A percentile compares a stretch with the other conserved stretches of the same genome.
phyloP scores from a whole-genome alignment of 345 rosid genomes.

The Arabis hirsuta region DNA sequence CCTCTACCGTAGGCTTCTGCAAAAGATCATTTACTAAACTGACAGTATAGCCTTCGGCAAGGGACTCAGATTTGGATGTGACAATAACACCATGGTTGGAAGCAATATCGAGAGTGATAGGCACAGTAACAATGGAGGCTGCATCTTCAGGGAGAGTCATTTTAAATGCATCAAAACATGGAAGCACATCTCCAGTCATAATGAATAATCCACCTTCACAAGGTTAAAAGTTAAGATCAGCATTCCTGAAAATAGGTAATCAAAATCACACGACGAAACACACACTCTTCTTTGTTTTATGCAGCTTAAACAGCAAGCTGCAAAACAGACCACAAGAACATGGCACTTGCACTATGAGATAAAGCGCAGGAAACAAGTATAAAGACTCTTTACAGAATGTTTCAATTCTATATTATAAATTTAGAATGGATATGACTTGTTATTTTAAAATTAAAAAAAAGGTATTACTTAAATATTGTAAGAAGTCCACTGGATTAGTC shows the following conservation, averaged over 20 bases:
- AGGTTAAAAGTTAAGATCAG: neutral
- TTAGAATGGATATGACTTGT: neutral
- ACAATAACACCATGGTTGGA: constrained; percentile 95
- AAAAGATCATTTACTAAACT: constrained; percentile 80
- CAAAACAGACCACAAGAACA: neutral
- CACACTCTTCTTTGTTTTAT: neutral
- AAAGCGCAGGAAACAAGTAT: constrained; percentile 3
- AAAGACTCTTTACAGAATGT: constrained; percentile 18
- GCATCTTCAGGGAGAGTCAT: constrained; percentile 81
- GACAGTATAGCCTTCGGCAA: constrained; percentile 48
- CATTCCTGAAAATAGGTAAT: neutral
- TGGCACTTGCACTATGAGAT: neutral
- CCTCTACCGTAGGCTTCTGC: constrained; percentile 81
- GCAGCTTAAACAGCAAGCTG: neutral
- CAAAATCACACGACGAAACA: neutral
- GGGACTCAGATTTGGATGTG: constrained; percentile 59
- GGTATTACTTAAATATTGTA: constrained; percentile 6
- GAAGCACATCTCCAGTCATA: constrained; percentile 99
- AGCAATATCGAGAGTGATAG: constrained; percentile 93
- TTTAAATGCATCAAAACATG: constrained; percentile 88
- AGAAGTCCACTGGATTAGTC: constrained; percentile 37
- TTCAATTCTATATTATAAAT: neutral
- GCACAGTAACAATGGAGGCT: constrained; percentile 87
- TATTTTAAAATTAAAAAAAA: neutral
- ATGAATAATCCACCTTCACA: constrained; percentile 81